phyloP scores from a whole-genome alignment of 495 filamentous ascomycete species.

The Talaromyces trachyspermus region DNA sequence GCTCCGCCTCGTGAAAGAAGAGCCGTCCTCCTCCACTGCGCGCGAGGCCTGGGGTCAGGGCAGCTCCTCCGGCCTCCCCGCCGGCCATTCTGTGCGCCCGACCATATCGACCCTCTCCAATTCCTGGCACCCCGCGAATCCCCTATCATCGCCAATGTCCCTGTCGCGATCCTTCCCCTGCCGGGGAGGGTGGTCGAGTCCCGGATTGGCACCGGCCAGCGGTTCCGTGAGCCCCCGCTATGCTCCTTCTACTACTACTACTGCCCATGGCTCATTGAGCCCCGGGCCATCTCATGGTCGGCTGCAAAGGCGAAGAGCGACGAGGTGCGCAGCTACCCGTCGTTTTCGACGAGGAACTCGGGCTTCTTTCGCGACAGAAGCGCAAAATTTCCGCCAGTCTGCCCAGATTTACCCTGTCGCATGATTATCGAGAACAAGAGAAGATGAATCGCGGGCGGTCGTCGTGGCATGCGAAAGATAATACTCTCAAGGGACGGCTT shows the following conservation, averaged over 20 bases:
- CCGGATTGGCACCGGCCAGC: conserved; percentile 64
- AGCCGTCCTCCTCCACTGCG: conserved; percentile 4
- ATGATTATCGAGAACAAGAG: conserved; percentile 66
- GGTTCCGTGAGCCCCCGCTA: conserved; percentile 59
- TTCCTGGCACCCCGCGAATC: conserved; percentile 6
- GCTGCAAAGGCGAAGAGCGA: conserved; percentile 69
- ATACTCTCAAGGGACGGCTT: conserved; percentile 19
- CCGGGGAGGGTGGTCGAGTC: conserved; percentile 80
- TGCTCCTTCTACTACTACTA: conserved; percentile 25
- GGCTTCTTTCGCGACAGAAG: conserved; percentile 79
- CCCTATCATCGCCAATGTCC: conserved; percentile 52
- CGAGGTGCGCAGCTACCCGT: conserved; percentile 66
- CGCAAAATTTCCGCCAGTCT: conserved; percentile 65
- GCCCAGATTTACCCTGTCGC: conserved; percentile 41
- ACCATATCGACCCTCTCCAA: conserved; percentile 4
- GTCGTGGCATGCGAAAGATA: conserved; percentile 23
- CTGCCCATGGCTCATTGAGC: conserved; percentile 15
- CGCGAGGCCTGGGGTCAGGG: conserved; percentile 6
- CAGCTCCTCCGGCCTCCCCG: conserved; percentile 10
- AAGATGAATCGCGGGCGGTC: conserved; percentile 51
- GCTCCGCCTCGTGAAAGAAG: conserved; percentile 9
- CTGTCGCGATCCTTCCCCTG: conserved; percentile 80
- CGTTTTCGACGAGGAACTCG: conserved; percentile 70
- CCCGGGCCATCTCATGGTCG: conserved; percentile 67
- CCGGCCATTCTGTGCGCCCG: conserved; percentile 3